Base-by-base conservation (phyloP, 129 eudicot genomes). In the Kitagawia praeruptora region DNA sequence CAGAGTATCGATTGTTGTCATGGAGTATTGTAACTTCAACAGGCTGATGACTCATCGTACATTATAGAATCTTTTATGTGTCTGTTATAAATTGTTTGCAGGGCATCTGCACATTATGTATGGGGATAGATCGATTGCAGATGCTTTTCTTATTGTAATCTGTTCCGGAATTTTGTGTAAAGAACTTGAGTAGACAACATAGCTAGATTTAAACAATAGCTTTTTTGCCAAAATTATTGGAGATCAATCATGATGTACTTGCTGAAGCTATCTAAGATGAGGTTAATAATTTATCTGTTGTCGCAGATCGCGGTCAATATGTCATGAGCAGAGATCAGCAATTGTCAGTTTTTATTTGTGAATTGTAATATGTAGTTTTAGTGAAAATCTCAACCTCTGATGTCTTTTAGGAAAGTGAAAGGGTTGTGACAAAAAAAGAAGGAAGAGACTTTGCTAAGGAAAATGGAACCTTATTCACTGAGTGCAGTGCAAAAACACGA, bases 401-500 rank as follows among this genome's bases (percentile, higher is more conserved):
- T 74, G 74, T 78, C 76, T 45, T 37, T 58, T 84, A 93, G 98
- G 98, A 93, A 78, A 88, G 86, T 41, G 98, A 93, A 21, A 89
- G 98, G 76, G 93, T 84, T 81, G 98, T 93, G 25, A 85, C 95
- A 9, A 93, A 88, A 78, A 93, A 88, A 74, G 98, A 93, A 80
- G 98, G 98, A 73, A 84, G 89, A 14, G 90, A 91, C 81, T 89
- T 93, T 83, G 98, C 98, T 0, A 91, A 90, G 89, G 95, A 93
- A 80, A 85, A 86, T 74, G 98, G 98, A 48, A 91, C 97, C 78
- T 91, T 93, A 28, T 93, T 91, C 82, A 93, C 89, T 16, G 97
- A 93, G 76, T 93, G 98, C 54, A 93, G 98, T 80, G 98, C 95
- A 75, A 93, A 91, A 88, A 91, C 96, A 73, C 82, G 95, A 83